Conservation (phyloP, 2,329 filamentous ascomycete genomes). For the Eutypella sp. region DNA sequence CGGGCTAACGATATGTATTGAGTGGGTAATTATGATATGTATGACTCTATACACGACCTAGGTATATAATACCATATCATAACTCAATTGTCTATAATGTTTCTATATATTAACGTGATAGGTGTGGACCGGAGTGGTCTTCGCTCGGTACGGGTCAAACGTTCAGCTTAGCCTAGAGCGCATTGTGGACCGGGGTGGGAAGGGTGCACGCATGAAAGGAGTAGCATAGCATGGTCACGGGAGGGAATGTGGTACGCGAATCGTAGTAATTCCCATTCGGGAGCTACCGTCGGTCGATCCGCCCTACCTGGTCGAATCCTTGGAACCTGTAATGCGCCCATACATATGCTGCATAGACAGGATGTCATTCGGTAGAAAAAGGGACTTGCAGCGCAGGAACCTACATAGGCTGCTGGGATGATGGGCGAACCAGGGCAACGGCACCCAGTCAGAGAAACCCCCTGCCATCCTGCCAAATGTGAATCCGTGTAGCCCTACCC, state of each 20-base stretch:
- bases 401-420: too few species aligned
- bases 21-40: not conserved
- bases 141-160: too few species aligned
- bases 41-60: not conserved
- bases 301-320: not conserved
- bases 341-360: not conserved
- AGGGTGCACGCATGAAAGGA: not conserved
- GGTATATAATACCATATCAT: not conserved
- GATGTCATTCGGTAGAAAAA: not conserved
- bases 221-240: not conserved
- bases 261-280: not conserved
- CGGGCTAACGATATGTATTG: not conserved
- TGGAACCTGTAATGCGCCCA: not conserved
- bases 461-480: not conserved
- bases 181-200: not conserved
- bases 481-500: not conserved
- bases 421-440: not conserved
- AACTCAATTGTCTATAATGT: not conserved
- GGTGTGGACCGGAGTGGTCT: too few species aligned
- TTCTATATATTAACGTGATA: not conserved
- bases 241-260: not conserved
- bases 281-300: conserved; percentile 1
- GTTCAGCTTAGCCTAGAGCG: too few species aligned
- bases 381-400: not conserved
- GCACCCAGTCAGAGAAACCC: not conserved